phyloP scores from a whole-genome alignment of 1,284 basidiomycete species.

The Paramarasmius palmivorus region DNA sequence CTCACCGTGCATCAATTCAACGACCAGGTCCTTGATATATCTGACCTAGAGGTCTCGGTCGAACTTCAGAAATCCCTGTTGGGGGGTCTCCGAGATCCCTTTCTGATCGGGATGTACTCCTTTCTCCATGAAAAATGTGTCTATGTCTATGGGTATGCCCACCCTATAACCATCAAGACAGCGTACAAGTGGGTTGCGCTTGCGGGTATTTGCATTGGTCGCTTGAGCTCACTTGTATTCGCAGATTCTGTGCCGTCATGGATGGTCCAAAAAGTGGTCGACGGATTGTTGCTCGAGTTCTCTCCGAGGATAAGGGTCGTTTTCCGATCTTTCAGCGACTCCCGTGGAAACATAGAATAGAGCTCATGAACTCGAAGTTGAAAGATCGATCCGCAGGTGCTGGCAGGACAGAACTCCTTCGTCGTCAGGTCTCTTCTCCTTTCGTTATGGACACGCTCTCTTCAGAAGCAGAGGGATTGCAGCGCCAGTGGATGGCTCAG shows the following conservation, averaged over 20 bases:
- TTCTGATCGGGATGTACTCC: slow-evolving; percentile 39
- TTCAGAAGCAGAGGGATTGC: not conserved
- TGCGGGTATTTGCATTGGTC: not conserved
- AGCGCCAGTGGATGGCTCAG: not conserved
- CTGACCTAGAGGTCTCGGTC: slow-evolving; percentile 20
- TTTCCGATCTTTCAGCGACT: not conserved
- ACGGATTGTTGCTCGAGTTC: not conserved
- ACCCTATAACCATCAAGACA: slow-evolving; percentile 13
- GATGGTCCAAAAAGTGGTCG: slow-evolving; percentile 14
- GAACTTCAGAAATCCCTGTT: slow-evolving; percentile 37
- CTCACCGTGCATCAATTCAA: slow-evolving; percentile 25
- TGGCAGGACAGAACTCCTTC: not conserved
- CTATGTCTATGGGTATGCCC: slow-evolving; percentile 18
- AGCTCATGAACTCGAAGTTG: not conserved
- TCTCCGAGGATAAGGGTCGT: not conserved
- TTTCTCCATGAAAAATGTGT: slow-evolving; percentile 38
- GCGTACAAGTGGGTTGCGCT: slow-evolving; percentile 19
- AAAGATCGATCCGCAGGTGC: not conserved
- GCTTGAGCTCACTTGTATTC: not conserved
- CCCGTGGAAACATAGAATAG: not conserved
- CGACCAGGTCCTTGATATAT: slow-evolving; percentile 1
- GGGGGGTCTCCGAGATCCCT: slow-evolving; percentile 30
- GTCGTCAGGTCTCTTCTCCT: not conserved
- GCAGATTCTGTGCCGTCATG: slow-evolving; percentile 11
- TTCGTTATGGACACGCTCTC: not conserved